Base-by-base conservation (phyloP, 1,284 basidiomycete species). In the Malassezia pachydermatis region DNA sequence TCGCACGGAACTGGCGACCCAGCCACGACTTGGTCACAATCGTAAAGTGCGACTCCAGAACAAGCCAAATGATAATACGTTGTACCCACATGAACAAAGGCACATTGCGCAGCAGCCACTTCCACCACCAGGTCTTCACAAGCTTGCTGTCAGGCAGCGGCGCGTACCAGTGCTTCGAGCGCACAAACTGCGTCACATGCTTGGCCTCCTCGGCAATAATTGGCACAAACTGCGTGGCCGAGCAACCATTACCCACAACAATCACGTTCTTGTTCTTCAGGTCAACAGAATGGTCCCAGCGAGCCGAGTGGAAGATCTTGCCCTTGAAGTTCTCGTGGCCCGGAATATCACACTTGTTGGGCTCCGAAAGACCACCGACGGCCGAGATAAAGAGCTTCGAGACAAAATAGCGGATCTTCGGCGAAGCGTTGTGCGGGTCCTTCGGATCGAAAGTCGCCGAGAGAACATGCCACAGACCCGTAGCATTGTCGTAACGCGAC, bases 241-340 rank as follows among this genome's bases (percentile, higher is more conserved):
- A 59, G 51, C 65, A 67, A 10, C 67, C 67, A 36, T 70, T 70
- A 34, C 68, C 67, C 4, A 73, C 57, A 13, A 73, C 55, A 14
- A 70, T 58, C 11, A 73, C 70, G 30, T 67, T 54, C 50, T 73
- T 73, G 43, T 61, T 60, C 33, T 58, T 59, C 28, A 72, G 37
- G 23, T 65, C 52, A 27, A 73, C 61, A 14, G 51, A 52, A 29
- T 67, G 62, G 41, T 72, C 65, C 72, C 72, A 73, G 4, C 64
- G 54, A 0, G 70, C 70, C 23, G 68, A 67, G 51, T 73, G 72
- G 56, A 73, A 73, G 44, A 62, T 50, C 5, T 63, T 44, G 2
- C 63, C 65, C 14, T 62, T 45, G 46, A 73, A 73, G 14, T 50
- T 48, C 35, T 71, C 62, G 28, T 63, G 38, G 4, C 67, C 67